Base-by-base conservation (phyloP, 2,329 filamentous ascomycete genomes). In the Penicillium thymicola region DNA sequence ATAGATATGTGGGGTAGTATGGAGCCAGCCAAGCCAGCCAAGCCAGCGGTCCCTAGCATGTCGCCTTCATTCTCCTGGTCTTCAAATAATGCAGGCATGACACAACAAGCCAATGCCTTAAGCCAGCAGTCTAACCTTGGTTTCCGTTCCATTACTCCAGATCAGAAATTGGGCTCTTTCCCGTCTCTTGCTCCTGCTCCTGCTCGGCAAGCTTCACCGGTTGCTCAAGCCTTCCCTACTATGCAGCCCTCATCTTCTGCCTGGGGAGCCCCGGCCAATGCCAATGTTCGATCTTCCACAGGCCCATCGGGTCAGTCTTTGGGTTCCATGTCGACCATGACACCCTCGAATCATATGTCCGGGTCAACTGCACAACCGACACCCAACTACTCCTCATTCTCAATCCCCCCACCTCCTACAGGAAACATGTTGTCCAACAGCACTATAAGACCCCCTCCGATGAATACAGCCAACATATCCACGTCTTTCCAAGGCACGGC, bases 61-160 rank as follows among this genome's bases (percentile, higher is more conserved):
- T 70, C 71, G 11, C 69, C 77, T 16, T 67, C 70, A n/a, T 77
- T 78, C 54, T 72, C 77, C 2, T 80, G 78, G 78, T 75, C 77
- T 38, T 72, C 75, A 18, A 70, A 59, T 41, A 61, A 63, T 21
- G 51, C 59, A 28, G 57, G 46, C 13, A 43, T 65, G 25, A 59
- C 55, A 14, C 64, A 57, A 41, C 67, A 60, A 58, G 55, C 60
- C 41, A 61, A 55, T 47, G 41, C 59, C 45, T 55, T 59, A 44
- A 59, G 59, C 40, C 57, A 59, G 21, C 61, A 65, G 25, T 54
- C 67, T 16, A 70, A 60, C 25, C 59, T 63, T 41, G 67, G 61
- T 40, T 69, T 75, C 51, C 76, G 80, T 25, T 78, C 81, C 7
- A 77, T 83, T 28, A 83, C 81, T 11, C 80, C 81, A 9, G 81